Evolutionary conservation across 495 filamentous ascomycete genomes (phyloP).

Genomic region (Penicillium canescens): DNA sequence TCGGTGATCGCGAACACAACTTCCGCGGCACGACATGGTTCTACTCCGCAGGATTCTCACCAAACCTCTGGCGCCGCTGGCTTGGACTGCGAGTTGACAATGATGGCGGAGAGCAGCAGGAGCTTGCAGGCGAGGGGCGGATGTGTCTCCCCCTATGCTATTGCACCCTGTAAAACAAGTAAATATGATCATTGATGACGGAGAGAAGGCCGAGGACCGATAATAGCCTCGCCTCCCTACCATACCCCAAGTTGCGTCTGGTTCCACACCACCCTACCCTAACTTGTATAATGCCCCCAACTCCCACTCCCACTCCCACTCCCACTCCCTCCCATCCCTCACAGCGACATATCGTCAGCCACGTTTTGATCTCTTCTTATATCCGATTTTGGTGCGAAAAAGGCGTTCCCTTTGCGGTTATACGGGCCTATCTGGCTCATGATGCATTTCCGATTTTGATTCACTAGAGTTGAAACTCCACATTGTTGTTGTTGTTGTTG

Average conservation of each 20-base stretch:
- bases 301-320: slow-evolving; percentile 2
- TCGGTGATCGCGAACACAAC: slow-evolving; percentile 87
- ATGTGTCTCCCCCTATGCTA: slow-evolving; percentile 95
- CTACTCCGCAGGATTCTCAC: slow-evolving; percentile 84
- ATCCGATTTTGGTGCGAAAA: slow-evolving; percentile 2
- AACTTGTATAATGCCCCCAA: slow-evolving; percentile 6
- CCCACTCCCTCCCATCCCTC: slow-evolving; percentile 1
- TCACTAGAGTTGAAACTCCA: too few species aligned
- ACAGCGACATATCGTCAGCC: not conserved
- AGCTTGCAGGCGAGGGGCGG: slow-evolving; percentile 73
- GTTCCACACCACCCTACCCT: not conserved
- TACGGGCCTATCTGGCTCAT: not conserved
- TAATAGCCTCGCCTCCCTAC: slow-evolving; percentile 4
- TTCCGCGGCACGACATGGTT: slow-evolving; percentile 90
- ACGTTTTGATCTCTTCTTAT: slow-evolving; percentile 4
- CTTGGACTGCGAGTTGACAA: slow-evolving; percentile 81
- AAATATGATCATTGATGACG: slow-evolving; percentile 69
- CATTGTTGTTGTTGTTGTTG: not conserved
- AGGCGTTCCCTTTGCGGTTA: slow-evolving; percentile 4
- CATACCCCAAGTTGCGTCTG: not conserved
- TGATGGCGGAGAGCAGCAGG: slow-evolving; percentile 82
- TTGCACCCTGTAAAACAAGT: slow-evolving; percentile 92
- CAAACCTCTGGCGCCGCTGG: slow-evolving; percentile 85
- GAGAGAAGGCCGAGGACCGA: slow-evolving; percentile 26
- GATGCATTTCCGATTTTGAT: slow-evolving; percentile 5